A percentile compares a stretch with the other conserved stretches of the same genome.
Evolutionary conservation across 257 asterid species (phyloP).

Genomic region (Scutellaria baicalensis): DNA sequence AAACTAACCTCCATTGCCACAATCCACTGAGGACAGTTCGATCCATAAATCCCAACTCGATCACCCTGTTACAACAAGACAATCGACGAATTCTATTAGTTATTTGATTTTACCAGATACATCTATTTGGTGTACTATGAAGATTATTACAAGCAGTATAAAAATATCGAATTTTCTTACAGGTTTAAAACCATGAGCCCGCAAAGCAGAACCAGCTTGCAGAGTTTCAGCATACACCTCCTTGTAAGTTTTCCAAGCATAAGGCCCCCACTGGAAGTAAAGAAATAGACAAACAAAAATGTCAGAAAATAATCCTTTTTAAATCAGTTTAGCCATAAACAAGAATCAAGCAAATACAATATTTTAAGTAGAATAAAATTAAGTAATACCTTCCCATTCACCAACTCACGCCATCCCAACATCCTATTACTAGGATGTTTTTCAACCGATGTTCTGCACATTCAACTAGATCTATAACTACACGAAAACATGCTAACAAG

Average conservation of each 20-base stretch:
- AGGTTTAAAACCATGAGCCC: conserved; percentile 60
- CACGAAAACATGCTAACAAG: neutral
- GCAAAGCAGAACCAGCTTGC: conserved; percentile 66
- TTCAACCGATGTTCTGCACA: conserved; percentile 59
- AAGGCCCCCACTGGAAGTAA: conserved; percentile 74
- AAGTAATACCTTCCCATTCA: conserved; percentile 43
- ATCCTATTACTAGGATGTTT: conserved; percentile 64
- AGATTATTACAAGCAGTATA: neutral
- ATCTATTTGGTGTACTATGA: neutral
- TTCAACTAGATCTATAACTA: neutral
- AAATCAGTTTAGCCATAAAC: neutral
- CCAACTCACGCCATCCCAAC: conserved; percentile 83
- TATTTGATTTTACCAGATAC: neutral
- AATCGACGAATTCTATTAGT: neutral
- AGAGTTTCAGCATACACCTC: conserved; percentile 67
- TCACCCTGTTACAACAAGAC: conserved; percentile 46
- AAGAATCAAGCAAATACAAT: neutral
- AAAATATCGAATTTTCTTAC: conserved; percentile 37
- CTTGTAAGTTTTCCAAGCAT: conserved; percentile 76
- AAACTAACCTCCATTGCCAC: conserved; percentile 89
- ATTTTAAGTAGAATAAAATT: neutral
- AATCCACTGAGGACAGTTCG: conserved; percentile 97
- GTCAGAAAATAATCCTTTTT: neutral
- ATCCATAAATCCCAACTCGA: conserved; percentile 80
- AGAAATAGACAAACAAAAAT: neutral